Percentiles rank a stretch among this genome's conserved stretches.
These are phyloP conservation scores for Hericium erinaceus DNA, from an alignment of 768 basidiomycete genomes.

Conservation along the genomic window DNA sequence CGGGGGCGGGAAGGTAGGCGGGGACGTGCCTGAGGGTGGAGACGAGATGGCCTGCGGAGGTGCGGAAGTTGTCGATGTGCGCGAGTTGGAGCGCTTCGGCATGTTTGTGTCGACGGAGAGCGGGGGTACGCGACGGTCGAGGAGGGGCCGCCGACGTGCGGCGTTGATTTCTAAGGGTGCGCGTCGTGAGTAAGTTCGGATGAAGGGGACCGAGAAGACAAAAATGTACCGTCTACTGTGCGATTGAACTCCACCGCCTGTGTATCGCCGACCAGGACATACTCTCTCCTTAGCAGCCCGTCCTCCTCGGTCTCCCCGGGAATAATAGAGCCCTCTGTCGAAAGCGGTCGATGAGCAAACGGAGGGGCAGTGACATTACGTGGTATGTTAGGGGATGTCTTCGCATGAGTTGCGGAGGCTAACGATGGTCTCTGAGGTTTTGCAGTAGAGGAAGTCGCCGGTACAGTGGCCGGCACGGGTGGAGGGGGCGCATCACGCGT, in stretches of 20 bases:
- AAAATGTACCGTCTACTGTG: slow-evolving; percentile 73
- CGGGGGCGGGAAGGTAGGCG: slow-evolving; percentile 56
- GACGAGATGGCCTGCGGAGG: slow-evolving; percentile 10
- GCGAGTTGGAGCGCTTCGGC: slow-evolving; percentile 26
- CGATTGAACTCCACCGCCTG: slow-evolving; percentile 87
- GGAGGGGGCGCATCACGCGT: neutral
- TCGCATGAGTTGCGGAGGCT: neutral
- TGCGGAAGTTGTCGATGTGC: slow-evolving; percentile 18
- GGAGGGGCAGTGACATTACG: neutral
- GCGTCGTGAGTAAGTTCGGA: neutral
- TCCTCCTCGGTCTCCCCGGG: slow-evolving; percentile 83
- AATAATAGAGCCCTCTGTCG: slow-evolving; percentile 58
- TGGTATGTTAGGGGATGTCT: neutral
- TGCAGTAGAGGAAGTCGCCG: no score
- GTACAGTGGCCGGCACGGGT: neutral
- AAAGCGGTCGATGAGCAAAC: slow-evolving; percentile 16
- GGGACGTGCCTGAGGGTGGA: slow-evolving; percentile 26
- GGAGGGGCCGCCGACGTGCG: slow-evolving; percentile 48
- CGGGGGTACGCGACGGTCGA: slow-evolving; percentile 40
- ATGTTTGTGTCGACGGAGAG: slow-evolving; percentile 41
- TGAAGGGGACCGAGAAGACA: neutral
- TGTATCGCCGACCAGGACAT: slow-evolving; percentile 88
- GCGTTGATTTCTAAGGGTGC: slow-evolving; percentile 48
- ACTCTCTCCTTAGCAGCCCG: slow-evolving; percentile 72
- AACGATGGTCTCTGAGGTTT: neutral